Conservation (phyloP, 2,329 filamentous ascomycete genomes). For the Aspergillaceae sp. region DNA sequence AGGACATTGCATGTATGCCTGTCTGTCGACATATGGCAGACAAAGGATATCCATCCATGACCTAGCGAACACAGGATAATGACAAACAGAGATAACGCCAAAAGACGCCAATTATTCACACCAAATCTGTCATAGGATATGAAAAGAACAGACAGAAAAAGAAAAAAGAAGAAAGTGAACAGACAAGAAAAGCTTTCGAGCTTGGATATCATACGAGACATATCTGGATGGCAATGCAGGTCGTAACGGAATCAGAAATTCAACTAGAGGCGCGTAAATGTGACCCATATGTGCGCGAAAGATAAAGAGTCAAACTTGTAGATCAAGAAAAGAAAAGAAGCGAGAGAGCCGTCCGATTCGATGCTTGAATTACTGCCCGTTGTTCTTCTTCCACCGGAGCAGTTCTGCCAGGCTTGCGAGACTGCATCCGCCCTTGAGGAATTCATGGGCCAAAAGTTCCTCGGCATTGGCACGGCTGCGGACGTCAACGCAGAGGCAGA, state of each 20-base stretch:
- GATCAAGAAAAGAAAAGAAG: slow-evolving; percentile 11
- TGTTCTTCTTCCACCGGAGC: slow-evolving; percentile 56
- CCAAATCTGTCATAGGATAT: slow-evolving; percentile 16
- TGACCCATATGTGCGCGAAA: slow-evolving; percentile 22
- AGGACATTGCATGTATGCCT: no score
- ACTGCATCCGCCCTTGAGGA: slow-evolving; percentile 84
- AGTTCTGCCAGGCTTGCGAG: slow-evolving; percentile 75
- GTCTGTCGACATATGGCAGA: not conserved
- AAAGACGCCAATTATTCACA: slow-evolving; percentile 26
- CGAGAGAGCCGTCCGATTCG: slow-evolving; percentile 2
- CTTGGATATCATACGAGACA: slow-evolving; percentile 19
- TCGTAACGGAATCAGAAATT: slow-evolving; percentile 17
- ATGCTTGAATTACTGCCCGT: slow-evolving; percentile 22
- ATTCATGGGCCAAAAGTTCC: slow-evolving; percentile 85
- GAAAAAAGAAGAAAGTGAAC: no score
- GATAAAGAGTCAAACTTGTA: slow-evolving; percentile 13
- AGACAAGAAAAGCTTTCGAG: slow-evolving; percentile 6
- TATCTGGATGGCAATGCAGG: slow-evolving; percentile 14
- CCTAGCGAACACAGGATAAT: slow-evolving; percentile 2
- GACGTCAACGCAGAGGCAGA: slow-evolving; percentile 94
- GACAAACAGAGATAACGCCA: slow-evolving; percentile 10
- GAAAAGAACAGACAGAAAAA: slow-evolving; percentile 5
- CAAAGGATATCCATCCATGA: slow-evolving; percentile 8
- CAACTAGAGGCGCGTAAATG: slow-evolving; percentile 21
- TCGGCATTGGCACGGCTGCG: slow-evolving; percentile 86